Base-by-base conservation (phyloP, 306 rosid species). In the Dicorynia guianensis region DNA sequence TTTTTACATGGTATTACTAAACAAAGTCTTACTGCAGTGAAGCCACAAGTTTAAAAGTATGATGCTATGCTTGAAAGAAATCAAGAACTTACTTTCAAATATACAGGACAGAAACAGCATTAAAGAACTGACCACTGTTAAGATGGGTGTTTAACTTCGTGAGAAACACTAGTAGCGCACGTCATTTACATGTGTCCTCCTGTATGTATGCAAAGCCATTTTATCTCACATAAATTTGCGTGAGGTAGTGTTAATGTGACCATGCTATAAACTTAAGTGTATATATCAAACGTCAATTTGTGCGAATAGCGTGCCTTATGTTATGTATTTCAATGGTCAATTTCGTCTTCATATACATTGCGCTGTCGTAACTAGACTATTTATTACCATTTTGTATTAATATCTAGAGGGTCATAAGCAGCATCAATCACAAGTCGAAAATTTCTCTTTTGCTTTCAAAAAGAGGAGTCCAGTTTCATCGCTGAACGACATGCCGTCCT, bases 401-500 rank as follows among this genome's bases (percentile, higher is more conserved):
- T 63, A 43, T 36, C 60, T 15, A 46, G 20, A 19, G 43, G 5
- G 42, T 5, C 20, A 36, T 36, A 43, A 63, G 10, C 77, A 71
- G 34, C 72, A 54, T 11, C n/a, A 33, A 52, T 3, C 72, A 69
- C 69, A 30, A 47, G 54, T 60, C 49, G 17, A 46, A 58, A 67
- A 2, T 5, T 77, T 67, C 17, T 19, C 36, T 68, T 20, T n/a
- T 69, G 8, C 53, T 25, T 54, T 52, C 42, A 25, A 25, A 25
- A 25, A 25, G 30, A 25, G 30, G 30, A 25, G 30, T 25, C 30
- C 30, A 1, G 34, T 53, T 63, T 8, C 44, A 81, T 1, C 25
- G 33, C n/a, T 8, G 44, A 43, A 61, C 54, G 57, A 58, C 56
- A 15, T 5, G 79, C 38, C 48, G n/a, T 42, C 19, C 82, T 46